Evolutionary conservation across 2,329 filamentous ascomycete genomes (phyloP).

Genomic region (Dactylellina sp.): DNA sequence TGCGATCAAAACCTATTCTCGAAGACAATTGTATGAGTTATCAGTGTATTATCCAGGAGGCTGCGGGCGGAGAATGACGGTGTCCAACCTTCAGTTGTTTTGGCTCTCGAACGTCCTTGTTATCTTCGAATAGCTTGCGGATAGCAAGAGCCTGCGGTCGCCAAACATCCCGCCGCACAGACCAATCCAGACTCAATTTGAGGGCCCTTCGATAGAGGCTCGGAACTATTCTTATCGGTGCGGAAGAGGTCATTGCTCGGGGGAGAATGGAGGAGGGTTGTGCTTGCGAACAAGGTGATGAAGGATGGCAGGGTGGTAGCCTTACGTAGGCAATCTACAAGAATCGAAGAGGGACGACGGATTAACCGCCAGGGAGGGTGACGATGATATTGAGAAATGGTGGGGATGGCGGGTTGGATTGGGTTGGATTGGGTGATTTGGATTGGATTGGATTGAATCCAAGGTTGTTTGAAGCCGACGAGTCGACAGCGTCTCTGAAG

Average conservation of each 20-base stretch:
- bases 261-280: neutral
- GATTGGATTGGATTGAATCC: no score
- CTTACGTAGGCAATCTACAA: no score
- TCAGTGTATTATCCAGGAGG: conserved; percentile 50
- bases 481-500: no score
- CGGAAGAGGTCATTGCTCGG: conserved; percentile 65
- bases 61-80: conserved; percentile 1
- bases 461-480: no score
- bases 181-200: conserved; percentile 95
- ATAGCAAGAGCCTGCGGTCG: conserved; percentile 96
- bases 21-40: neutral
- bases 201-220: conserved; percentile 87
- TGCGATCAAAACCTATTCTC: conserved; percentile 77
- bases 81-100: conserved; percentile 81
- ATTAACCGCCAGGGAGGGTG: no score
- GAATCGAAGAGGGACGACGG: no score
- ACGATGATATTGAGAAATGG: no score
- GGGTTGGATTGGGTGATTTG: no score
- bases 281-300: neutral
- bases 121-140: conserved; percentile 92
- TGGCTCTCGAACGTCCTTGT: conserved; percentile 84
- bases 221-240: conserved; percentile 59
- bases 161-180: conserved; percentile 91
- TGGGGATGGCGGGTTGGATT: no score
- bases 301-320: no score